A percentile compares a stretch with the other conserved stretches of the same genome.
These are phyloP conservation scores for Lodderomyces elongisporus DNA, from an alignment of 1,139 yeast species.

Conservation along the genomic window DNA sequence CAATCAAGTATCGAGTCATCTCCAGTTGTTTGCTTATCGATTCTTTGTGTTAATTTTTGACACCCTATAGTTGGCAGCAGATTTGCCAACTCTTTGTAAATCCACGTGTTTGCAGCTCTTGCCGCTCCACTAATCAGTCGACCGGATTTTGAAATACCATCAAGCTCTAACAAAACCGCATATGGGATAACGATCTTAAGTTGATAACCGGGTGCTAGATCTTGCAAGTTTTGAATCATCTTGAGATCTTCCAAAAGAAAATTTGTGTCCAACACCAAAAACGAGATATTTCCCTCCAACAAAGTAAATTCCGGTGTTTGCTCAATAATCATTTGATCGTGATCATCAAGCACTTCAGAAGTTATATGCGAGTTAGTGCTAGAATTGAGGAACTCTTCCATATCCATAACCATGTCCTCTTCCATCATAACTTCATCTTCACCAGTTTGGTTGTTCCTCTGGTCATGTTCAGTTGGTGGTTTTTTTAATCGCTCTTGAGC, in stretches of 20 bases:
- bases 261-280: constrained; percentile 70
- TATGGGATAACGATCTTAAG: constrained; percentile 61
- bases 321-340: constrained; percentile 13
- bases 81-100: constrained; percentile 56
- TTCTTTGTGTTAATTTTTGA: constrained; percentile 54
- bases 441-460: too few relatives aligned
- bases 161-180: constrained; percentile 70
- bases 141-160: constrained; percentile 59
- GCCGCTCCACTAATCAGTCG: constrained; percentile 15
- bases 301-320: constrained; percentile 7
- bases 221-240: constrained; percentile 47
- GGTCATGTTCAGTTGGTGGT: too few relatives aligned
- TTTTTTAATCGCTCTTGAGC: too few relatives aligned
- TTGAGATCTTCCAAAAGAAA: constrained; percentile 63
- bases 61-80: constrained; percentile 51
- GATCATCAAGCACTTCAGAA: too few relatives aligned
- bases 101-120: constrained; percentile 76
- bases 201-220: constrained; percentile 34
- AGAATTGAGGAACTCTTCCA: too few relatives aligned
- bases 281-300: constrained; percentile 24
- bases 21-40: constrained; percentile 40
- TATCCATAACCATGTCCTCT: too few relatives aligned
- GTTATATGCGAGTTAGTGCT: too few relatives aligned
- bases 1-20: constrained; percentile 90
- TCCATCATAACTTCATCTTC: too few relatives aligned